Conservation (phyloP, 1,284 basidiomycete genomes). For the Leucoagaricus sp. region DNA sequence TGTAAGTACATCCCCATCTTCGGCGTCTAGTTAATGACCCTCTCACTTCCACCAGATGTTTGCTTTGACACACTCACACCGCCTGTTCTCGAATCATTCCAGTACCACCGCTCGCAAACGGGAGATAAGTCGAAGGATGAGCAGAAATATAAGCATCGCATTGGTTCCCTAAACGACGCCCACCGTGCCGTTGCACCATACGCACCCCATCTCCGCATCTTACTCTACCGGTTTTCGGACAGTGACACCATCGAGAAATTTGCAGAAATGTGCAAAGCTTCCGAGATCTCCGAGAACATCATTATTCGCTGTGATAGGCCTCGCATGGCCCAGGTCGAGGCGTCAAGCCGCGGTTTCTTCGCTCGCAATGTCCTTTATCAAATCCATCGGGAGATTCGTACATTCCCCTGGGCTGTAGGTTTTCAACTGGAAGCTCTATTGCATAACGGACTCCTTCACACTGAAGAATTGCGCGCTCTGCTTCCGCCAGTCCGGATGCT, state of each 20-base stretch:
- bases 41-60: conserved; percentile 44
- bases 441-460: conserved; percentile 57
- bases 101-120: conserved; percentile 52
- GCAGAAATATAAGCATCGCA: conserved; percentile 51
- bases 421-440: conserved; percentile 73
- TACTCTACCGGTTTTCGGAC: conserved; percentile 45
- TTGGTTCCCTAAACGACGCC: conserved; percentile 53
- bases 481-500: conserved; percentile 43
- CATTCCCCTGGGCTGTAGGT: conserved; percentile 53
- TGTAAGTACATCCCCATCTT: conserved; percentile 30
- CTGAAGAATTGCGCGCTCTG: conserved; percentile 52
- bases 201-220: conserved; percentile 64
- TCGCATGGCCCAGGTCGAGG: conserved; percentile 40
- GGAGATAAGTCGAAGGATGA: conserved; percentile 38
- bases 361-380: conserved; percentile 43
- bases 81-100: conserved; percentile 58
- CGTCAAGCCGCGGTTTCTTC: conserved; percentile 52
- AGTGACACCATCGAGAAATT: conserved; percentile 48
- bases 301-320: conserved; percentile 29
- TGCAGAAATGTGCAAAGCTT: conserved; percentile 50
- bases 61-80: conserved; percentile 66
- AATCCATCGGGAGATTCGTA: conserved; percentile 40
- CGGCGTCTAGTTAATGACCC: not conserved
- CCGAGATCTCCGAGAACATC: conserved; percentile 45
- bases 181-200: conserved; percentile 62